A percentile compares a stretch with the other conserved stretches of the same genome.
These are phyloP conservation scores for Nidularia pulvinata DNA, from an alignment of 768 basidiomycete genomes.

Conservation along the genomic window DNA sequence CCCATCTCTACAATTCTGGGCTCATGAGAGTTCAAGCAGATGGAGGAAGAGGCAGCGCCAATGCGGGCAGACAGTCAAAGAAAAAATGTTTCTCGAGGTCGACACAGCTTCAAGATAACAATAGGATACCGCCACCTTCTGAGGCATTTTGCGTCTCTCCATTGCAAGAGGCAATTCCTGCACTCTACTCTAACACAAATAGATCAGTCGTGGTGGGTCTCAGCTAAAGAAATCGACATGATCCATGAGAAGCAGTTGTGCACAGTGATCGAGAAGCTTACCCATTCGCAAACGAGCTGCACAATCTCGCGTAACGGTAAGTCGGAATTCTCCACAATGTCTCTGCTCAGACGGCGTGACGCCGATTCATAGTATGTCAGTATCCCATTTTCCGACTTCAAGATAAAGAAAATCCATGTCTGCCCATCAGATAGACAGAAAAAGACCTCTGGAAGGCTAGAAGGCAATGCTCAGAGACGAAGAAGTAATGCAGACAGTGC, in stretches of 20 bases:
- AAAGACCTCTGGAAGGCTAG: constrained; percentile 21
- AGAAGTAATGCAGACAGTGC: constrained; percentile 7
- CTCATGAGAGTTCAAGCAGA: no score
- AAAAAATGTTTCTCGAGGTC: no score
- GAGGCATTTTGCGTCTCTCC: no score
- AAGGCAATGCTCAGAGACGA: constrained; percentile 12
- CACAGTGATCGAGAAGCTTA: constrained; percentile 8
- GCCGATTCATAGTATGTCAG: constrained; percentile 20
- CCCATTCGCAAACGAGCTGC: constrained; percentile 20
- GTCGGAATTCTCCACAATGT: constrained; percentile 12
- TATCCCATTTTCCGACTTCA: constrained; percentile 18
- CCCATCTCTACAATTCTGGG: no score
- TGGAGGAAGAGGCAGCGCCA: no score
- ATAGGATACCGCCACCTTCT: no score
- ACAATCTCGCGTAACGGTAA: constrained; percentile 16
- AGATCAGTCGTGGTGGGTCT: constrained; percentile 9
- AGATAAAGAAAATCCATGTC: constrained; percentile 26
- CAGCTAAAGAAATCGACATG: constrained; percentile 11
- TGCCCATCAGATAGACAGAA: constrained; percentile 30
- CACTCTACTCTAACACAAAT: constrained; percentile 11
- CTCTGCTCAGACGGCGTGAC: constrained; percentile 14
- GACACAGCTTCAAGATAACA: no score
- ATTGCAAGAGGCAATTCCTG: no score
- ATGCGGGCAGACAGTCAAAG: no score
- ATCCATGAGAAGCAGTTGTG: constrained; percentile 3